Evolutionary conservation across 2,329 filamentous ascomycete genomes (phyloP).

Genomic region (Pleomassaria siparia): DNA sequence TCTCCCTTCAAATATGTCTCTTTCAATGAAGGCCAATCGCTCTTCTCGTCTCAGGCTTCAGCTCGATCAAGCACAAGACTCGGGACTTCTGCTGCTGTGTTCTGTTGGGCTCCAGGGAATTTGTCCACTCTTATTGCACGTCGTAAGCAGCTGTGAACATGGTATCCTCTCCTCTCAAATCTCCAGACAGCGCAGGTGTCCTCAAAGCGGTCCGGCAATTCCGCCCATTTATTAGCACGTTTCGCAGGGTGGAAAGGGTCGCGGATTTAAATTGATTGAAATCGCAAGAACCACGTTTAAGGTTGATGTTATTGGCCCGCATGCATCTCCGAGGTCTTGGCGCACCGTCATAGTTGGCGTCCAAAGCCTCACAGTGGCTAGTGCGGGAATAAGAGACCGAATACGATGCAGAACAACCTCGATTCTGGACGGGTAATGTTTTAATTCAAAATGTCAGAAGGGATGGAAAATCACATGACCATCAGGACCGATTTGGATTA

Average conservation of each 20-base stretch:
- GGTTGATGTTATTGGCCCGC: neutral
- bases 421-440: too few relatives aligned
- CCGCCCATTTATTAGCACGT: neutral
- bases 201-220: neutral
- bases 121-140: neutral
- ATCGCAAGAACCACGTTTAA: slow-evolving; percentile 8
- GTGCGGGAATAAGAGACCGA: neutral
- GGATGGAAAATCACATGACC: too few relatives aligned
- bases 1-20: too few relatives aligned
- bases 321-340: neutral
- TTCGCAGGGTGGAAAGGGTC: neutral
- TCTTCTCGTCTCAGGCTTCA: neutral
- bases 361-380: neutral
- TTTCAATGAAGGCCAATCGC: too few relatives aligned
- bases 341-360: slow-evolving; percentile 2
- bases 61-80: too few relatives aligned
- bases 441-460: too few relatives aligned
- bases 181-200: neutral
- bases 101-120: too few relatives aligned
- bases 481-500: too few relatives aligned
- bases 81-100: too few relatives aligned
- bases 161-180: neutral
- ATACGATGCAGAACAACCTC: neutral
- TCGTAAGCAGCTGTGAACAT: neutral
- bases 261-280: slow-evolving; percentile 12